Evolutionary conservation across 2,329 filamentous ascomycete genomes (phyloP).

Genomic region (Microsporum ferrugineum): DNA sequence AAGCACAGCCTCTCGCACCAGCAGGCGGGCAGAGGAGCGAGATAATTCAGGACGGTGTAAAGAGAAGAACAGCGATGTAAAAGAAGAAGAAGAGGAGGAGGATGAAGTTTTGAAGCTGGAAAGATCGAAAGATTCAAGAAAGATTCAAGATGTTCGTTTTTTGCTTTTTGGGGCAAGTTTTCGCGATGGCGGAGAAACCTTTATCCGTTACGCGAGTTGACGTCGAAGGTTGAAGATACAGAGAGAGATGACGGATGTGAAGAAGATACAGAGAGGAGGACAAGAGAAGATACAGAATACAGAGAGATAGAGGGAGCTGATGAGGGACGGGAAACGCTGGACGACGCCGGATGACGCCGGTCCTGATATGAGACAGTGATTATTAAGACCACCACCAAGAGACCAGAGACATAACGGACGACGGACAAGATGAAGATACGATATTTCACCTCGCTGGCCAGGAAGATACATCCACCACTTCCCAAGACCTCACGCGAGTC

Average conservation of each 20-base stretch:
- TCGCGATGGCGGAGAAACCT: conserved; percentile 10
- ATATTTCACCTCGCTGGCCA: conserved; percentile 38
- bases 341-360: not conserved
- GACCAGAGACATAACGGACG: not conserved
- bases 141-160: conserved; percentile 8
- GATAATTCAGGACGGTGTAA: not conserved
- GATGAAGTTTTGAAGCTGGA: conserved; percentile 6
- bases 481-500: conserved; percentile 48
- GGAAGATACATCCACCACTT: conserved; percentile 42
- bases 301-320: no score
- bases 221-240: not conserved
- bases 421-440: not conserved
- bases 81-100: conserved; percentile 16
- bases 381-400: not conserved
- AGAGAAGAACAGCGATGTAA: conserved; percentile 17
- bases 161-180: conserved; percentile 11
- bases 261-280: not conserved
- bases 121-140: conserved; percentile 13
- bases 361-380: not conserved
- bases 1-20: not conserved
- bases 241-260: not conserved
- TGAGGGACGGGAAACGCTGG: not conserved
- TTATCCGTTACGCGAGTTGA: conserved; percentile 5
- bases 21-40: conserved; percentile 11
- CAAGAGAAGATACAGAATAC: not conserved